Conservation (phyloP, 106 monocot genomes). For the Amphibolis antarctica region DNA sequence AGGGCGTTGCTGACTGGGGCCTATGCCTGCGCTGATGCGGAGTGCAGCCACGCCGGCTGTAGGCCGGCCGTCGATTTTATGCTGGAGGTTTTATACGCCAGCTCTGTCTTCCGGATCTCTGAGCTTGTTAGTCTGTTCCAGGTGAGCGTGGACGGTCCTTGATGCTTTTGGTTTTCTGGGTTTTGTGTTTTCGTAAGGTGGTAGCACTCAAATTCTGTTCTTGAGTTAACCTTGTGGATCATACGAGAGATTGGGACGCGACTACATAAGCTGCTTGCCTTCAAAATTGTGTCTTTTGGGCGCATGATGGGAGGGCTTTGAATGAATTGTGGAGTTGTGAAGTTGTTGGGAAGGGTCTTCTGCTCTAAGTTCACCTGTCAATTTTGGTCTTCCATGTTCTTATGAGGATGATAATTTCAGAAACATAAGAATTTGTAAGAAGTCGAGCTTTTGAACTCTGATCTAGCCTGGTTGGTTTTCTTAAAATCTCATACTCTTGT, state of each 20-base stretch:
- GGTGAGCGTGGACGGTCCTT: slow-evolving; percentile 27
- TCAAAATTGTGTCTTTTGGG: slow-evolving; percentile 26
- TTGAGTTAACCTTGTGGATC: slow-evolving; percentile 12
- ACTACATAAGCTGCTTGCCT: not conserved
- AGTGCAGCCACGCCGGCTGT: slow-evolving; percentile 48
- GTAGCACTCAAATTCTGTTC: not conserved
- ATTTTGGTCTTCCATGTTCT: slow-evolving; percentile 65
- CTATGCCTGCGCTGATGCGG: slow-evolving; percentile 52
- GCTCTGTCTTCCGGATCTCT: slow-evolving; percentile 42
- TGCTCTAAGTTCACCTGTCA: slow-evolving; percentile 3
- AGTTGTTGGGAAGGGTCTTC: too few relatives aligned
- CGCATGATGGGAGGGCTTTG: too few relatives aligned
- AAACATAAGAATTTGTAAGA: too few relatives aligned
- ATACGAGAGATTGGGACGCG: too few relatives aligned
- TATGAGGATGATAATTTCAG: slow-evolving; percentile 4
- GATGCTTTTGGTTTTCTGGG: slow-evolving; percentile 27
- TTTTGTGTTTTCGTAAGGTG: not conserved
- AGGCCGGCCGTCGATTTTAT: slow-evolving; percentile 57
- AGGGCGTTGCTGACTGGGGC: slow-evolving; percentile 29
- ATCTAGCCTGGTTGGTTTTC: too few relatives aligned
- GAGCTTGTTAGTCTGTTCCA: slow-evolving; percentile 77
- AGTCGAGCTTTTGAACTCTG: too few relatives aligned
- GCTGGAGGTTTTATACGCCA: slow-evolving; percentile 45
- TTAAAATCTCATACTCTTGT: too few relatives aligned
- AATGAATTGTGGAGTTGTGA: too few relatives aligned